Evolutionary conservation across 106 monocot species (phyloP).

Genomic region (Amphibolis antarctica): DNA sequence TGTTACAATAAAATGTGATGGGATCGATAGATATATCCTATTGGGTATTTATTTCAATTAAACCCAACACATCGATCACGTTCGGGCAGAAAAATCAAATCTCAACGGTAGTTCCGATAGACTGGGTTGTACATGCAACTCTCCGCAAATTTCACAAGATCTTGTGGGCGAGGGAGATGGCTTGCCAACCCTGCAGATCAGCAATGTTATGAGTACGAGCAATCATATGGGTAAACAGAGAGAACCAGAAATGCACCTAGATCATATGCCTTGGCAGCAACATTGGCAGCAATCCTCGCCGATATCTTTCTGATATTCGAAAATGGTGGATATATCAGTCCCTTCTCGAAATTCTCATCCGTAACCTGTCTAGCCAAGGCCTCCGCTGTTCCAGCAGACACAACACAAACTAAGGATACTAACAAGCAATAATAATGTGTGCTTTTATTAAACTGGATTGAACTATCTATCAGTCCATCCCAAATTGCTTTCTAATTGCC

Average conservation of each 20-base stretch:
- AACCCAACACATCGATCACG: no score
- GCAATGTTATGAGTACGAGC: background rate
- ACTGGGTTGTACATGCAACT: slow-evolving; percentile 1
- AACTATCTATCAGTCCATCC: no score
- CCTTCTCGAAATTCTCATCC: slow-evolving; percentile 43
- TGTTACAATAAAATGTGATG: no score
- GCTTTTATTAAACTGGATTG: no score
- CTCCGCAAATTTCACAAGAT: slow-evolving; percentile 18
- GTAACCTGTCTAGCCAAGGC: slow-evolving; percentile 56
- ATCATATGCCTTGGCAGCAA: slow-evolving; percentile 79
- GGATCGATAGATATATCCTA: no score
- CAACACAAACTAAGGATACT: background rate
- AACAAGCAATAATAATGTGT: background rate
- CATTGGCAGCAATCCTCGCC: slow-evolving; percentile 63
- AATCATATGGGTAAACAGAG: background rate
- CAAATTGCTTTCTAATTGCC: no score
- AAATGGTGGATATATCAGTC: slow-evolving; percentile 74
- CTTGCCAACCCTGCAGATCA: slow-evolving; percentile 47
- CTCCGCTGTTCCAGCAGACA: slow-evolving; percentile 43
- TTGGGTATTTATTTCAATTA: no score
- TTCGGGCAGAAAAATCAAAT: no score
- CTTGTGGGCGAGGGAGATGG: slow-evolving; percentile 44
- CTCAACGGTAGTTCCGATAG: slow-evolving; percentile 7
- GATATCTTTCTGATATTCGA: slow-evolving; percentile 82
- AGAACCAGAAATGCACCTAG: slow-evolving; percentile 30